A percentile compares a stretch with the other conserved stretches of the same genome.
Evolutionary conservation across 2,329 filamentous ascomycete genomes (phyloP).

Genomic region (Paraphoma sp.): DNA sequence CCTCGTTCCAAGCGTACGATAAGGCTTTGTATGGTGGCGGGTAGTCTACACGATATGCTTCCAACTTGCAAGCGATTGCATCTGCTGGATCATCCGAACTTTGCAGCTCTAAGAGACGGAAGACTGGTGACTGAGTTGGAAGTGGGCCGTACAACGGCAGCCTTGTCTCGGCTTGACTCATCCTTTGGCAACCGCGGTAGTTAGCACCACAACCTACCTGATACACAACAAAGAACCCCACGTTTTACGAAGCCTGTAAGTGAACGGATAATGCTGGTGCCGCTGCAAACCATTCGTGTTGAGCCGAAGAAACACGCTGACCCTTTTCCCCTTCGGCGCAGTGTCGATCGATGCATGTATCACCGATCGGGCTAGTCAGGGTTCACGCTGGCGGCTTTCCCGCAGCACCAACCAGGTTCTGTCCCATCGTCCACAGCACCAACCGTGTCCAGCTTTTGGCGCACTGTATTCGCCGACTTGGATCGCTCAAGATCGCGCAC

Average conservation of each 20-base stretch:
- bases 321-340: background rate
- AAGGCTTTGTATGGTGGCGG: background rate
- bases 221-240: no score
- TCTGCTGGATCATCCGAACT: background rate
- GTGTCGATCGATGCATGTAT: background rate
- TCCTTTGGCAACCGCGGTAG: no score
- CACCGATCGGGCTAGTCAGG: background rate
- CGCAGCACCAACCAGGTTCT: constrained; percentile 1
- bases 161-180: no score
- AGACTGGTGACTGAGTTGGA: background rate
- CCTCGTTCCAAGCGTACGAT: background rate
- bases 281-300: background rate
- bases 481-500: background rate
- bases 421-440: background rate
- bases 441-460: background rate
- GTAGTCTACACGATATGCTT: background rate
- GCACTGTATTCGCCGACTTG: background rate
- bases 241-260: no score
- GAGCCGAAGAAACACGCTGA: background rate
- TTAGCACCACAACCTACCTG: no score
- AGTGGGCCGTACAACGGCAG: background rate
- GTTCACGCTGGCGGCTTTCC: constrained; percentile 2
- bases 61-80: constrained; percentile 5
- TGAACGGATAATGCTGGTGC: no score
- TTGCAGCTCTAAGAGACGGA: background rate